Base-by-base conservation (phyloP, 116 monocot genomes). In the Iris pallida region DNA sequence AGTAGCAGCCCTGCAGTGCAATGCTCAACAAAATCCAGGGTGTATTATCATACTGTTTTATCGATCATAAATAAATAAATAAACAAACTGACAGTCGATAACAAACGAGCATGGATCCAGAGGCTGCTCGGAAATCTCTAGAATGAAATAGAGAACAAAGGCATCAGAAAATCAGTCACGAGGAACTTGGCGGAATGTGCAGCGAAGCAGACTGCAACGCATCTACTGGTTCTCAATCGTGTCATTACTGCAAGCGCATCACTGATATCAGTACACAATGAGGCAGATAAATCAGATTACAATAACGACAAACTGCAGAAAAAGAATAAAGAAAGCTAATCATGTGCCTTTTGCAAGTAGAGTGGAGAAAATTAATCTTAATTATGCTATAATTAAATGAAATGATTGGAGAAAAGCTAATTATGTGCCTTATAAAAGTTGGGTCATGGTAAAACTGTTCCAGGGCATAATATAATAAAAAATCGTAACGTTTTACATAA, bases 151-250 rank as follows among this genome's bases (percentile, higher is more conserved):
- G 14, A 71, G 58, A 65, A 63, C 30, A 52, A 30, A 30, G 54
- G 53, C 16, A 66, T 71, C 14, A 72, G 51, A 58, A 59, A 81
- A 14, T 64, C 45, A 10, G 57, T 48, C 53, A 61, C 45, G 5
- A 84, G 19, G 41, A 87, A 80, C 72, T 85, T 93, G 58, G 75
- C 74, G 47, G 67, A 54, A 77, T 89, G 82, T 8, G 93, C 86
- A 58, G 71, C 57, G 7, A 79, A 85, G 79, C 80, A 81, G 30
- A 82, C 63, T 42, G 45, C 65, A 69, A 83, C 18, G 70, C 90
- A 85, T 47, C 66, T 49, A 18, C 79, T 20, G 46, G 63, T 74
- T 43, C 55, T 48, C 72, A 72, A 64, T 59, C 83, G 72, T 11
- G 87, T 83, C 56, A 87, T 47, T 30, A 85, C 93, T 93, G 80